A percentile compares a stretch with the other conserved stretches of the same genome.
These are phyloP conservation scores for Silene coronaria DNA, from an alignment of 179 eudicot genomes.

Conservation along the genomic window DNA sequence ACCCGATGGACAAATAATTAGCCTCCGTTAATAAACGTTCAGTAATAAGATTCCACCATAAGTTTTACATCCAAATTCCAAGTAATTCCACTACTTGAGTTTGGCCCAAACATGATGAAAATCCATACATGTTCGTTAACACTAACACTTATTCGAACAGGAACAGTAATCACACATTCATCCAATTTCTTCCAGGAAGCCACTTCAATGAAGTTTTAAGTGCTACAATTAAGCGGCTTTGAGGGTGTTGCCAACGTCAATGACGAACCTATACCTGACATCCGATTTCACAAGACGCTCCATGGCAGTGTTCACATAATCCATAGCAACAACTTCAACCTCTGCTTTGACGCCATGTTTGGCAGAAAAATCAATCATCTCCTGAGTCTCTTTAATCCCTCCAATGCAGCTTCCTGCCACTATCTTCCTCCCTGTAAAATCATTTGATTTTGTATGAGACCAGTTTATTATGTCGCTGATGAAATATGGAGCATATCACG, in stretches of 20 bases:
- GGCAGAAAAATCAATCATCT: slow-evolving; percentile 27
- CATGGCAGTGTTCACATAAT: slow-evolving; percentile 33
- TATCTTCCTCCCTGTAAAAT: slow-evolving; percentile 26
- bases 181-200: not conserved
- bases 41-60: not conserved
- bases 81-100: not conserved
- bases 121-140: not conserved
- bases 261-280: slow-evolving; percentile 20
- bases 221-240: slow-evolving; percentile 15
- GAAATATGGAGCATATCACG: not conserved
- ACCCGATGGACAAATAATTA: not conserved
- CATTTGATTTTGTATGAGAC: too few species aligned
- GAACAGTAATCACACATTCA: not conserved
- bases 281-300: slow-evolving; percentile 21
- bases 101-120: not conserved
- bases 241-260: slow-evolving; percentile 21
- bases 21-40: too few species aligned
- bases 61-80: not conserved
- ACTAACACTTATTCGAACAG: not conserved
- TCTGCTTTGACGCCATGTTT: slow-evolving; percentile 25
- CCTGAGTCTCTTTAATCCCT: slow-evolving; percentile 29
- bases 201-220: not conserved
- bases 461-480: not conserved
- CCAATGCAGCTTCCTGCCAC: slow-evolving; percentile 30
- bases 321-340: slow-evolving; percentile 26